A percentile compares a stretch with the other conserved stretches of the same genome.
These are phyloP conservation scores for Tuber brumale DNA, from an alignment of 495 filamentous ascomycete genomes.

Conservation along the genomic window DNA sequence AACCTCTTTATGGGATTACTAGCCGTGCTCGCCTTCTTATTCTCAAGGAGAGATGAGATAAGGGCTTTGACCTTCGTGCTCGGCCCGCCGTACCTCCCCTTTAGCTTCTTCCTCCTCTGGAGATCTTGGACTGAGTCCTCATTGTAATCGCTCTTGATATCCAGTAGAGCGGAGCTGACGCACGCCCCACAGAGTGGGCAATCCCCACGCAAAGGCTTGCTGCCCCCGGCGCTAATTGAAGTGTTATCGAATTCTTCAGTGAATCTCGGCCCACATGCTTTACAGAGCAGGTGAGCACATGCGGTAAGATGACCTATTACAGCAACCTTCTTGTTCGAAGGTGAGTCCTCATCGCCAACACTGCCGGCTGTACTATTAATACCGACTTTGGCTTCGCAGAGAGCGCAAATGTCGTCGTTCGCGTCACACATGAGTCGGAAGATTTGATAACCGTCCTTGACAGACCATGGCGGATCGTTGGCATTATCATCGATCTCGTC, in stretches of 20 bases:
- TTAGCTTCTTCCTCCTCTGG: slow-evolving; percentile 41
- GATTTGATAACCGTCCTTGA: slow-evolving; percentile 70
- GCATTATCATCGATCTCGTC: slow-evolving; percentile 52
- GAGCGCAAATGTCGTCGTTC: slow-evolving; percentile 60
- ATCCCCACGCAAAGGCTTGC: slow-evolving; percentile 39
- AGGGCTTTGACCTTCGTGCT: slow-evolving; percentile 86
- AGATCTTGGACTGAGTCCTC: slow-evolving; percentile 52
- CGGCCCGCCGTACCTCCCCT: slow-evolving; percentile 62
- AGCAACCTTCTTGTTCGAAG: slow-evolving; percentile 53
- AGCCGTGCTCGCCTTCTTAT: slow-evolving; percentile 28
- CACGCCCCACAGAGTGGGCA: slow-evolving; percentile 63
- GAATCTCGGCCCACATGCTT: slow-evolving; percentile 55
- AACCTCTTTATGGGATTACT: slow-evolving; percentile 48
- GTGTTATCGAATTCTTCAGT: background rate
- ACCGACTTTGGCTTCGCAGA: slow-evolving; percentile 59
- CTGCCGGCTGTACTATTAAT: slow-evolving; percentile 39
- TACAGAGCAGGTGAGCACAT: slow-evolving; percentile 78
- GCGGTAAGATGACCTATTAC: slow-evolving; percentile 69
- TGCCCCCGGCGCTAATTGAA: slow-evolving; percentile 31
- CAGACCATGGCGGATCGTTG: slow-evolving; percentile 29
- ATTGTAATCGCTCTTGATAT: slow-evolving; percentile 60
- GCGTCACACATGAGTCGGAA: slow-evolving; percentile 73
- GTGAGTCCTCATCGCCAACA: slow-evolving; percentile 45
- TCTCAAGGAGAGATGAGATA: slow-evolving; percentile 56
- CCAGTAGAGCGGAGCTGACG: slow-evolving; percentile 55